Conservation (phyloP, 495 filamentous ascomycete species). For the Diplogelasinospora grovesii region DNA sequence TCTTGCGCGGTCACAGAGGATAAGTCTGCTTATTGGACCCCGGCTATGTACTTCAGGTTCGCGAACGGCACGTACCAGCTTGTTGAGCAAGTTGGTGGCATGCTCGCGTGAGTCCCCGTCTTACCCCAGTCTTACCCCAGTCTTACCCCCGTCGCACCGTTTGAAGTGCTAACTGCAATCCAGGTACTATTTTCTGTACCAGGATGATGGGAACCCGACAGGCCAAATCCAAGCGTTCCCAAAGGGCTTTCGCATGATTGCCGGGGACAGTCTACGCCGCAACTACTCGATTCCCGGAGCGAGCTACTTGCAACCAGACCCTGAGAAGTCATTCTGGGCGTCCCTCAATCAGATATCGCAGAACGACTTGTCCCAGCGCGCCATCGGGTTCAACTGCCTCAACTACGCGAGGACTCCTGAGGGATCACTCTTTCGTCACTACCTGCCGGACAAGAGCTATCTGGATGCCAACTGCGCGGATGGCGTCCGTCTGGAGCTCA, state of each 20-base stretch:
- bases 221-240: constrained; percentile 64
- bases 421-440: constrained; percentile 69
- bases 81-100: constrained; percentile 52
- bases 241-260: constrained; percentile 73
- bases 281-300: constrained; percentile 57
- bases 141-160: neutral
- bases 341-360: constrained; percentile 52
- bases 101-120: constrained; percentile 48
- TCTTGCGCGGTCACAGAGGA: constrained; percentile 59
- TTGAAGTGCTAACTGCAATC: neutral
- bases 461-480: constrained; percentile 69
- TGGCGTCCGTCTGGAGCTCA: constrained; percentile 73
- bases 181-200: constrained; percentile 67
- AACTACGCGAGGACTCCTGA: constrained; percentile 62
- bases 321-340: constrained; percentile 65
- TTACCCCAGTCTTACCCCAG: neutral
- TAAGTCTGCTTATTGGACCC: constrained; percentile 66
- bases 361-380: constrained; percentile 64
- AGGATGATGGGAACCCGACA: constrained; percentile 41
- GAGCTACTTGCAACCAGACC: constrained; percentile 50
- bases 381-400: constrained; percentile 88
- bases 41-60: constrained; percentile 57
- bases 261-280: constrained; percentile 62
- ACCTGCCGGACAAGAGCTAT: constrained; percentile 69
- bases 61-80: constrained; percentile 32